Base-by-base conservation (phyloP, 2,329 filamentous ascomycete genomes). In the Penicillium brevicompactum region DNA sequence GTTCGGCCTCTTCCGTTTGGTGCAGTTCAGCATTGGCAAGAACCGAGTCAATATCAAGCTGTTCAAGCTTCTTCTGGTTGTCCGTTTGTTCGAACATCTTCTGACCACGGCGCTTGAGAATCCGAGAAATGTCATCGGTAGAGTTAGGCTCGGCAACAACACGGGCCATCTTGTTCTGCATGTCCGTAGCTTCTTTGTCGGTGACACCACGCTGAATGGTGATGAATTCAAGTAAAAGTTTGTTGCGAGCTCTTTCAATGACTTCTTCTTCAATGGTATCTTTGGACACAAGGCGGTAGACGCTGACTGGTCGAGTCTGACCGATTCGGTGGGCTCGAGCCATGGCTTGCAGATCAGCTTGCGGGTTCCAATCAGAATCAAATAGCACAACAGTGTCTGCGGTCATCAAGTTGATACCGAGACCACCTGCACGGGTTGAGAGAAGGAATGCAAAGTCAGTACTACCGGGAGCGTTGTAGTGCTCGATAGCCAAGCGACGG, bases 331-430 rank as follows among this genome's bases (percentile, higher is more conserved):
- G 95, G 55, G 95, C 95, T 75, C 94, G 89, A 55, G 94, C 94
- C 94, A 99, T 99, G 40, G 94, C 94, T 73, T 99, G 94, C 63
- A 99, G 79, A 79, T 99, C 95, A 6, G 94, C 94, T 73, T 99
- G 94, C 16, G 94, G 95, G 65, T 99, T 99, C 94, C 95, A 99
- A 82, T 77, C 74, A 0, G 94, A 97, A 73, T 99, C 95, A 67
- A 97, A 99, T 43, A 99, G 88, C 66, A 99, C 88, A 62, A 99
- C 94, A 0, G 94, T 99, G 69, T 99, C 95, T 7, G 94, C 94
- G 22, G 94, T 97, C 91, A 97, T 99, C 51, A 99, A 77, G 67
- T 99, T 99, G 80, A 99, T 99, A 59, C 94, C 94, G n/a, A 99
- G 83, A 73, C 94, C 94, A 80, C 94, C 94, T 51, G 94, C 94